These are phyloP conservation scores for Simmondsia chinensis DNA, from an alignment of 148 eudicot genomes.

Conservation along the genomic window DNA sequence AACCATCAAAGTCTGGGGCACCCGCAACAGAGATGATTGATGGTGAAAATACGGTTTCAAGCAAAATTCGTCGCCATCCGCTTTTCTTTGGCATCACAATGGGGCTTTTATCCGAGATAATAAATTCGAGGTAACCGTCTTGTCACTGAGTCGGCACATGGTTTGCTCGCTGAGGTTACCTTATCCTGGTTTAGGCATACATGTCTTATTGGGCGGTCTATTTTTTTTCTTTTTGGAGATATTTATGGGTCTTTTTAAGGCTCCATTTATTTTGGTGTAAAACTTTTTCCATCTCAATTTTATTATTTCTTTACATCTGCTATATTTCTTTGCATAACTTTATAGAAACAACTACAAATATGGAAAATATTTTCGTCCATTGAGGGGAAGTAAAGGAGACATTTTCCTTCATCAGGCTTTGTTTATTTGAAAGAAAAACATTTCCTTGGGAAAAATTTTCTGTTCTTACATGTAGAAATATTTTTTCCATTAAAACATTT, in stretches of 20 bases:
- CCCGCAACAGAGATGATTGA: constrained; percentile 19
- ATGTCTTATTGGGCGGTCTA: no score
- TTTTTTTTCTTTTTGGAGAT: no score
- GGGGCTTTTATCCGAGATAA: constrained; percentile 87
- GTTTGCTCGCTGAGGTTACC: no score
- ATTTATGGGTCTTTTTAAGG: constrained; percentile 3
- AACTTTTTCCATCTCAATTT: no score
- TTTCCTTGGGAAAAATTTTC: neutral
- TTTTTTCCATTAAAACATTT: no score
- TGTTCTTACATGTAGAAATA: no score
- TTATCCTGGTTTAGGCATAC: no score
- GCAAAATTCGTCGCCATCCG: constrained; percentile 66
- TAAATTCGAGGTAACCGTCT: constrained; percentile 72
- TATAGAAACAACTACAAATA: no score
- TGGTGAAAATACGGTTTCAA: constrained; percentile 24
- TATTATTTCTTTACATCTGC: no score
- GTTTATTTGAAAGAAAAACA: neutral
- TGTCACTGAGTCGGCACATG: neutral
- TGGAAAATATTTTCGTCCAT: neutral
- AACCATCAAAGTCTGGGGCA: constrained; percentile 22
- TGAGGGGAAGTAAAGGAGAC: no score
- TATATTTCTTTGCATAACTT: no score
- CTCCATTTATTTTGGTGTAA: constrained; percentile 2
- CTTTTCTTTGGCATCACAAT: constrained; percentile 87
- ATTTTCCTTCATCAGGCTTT: no score